Base-by-base conservation (phyloP, 768 basidiomycete genomes). In the Tylopilus intermedius region DNA sequence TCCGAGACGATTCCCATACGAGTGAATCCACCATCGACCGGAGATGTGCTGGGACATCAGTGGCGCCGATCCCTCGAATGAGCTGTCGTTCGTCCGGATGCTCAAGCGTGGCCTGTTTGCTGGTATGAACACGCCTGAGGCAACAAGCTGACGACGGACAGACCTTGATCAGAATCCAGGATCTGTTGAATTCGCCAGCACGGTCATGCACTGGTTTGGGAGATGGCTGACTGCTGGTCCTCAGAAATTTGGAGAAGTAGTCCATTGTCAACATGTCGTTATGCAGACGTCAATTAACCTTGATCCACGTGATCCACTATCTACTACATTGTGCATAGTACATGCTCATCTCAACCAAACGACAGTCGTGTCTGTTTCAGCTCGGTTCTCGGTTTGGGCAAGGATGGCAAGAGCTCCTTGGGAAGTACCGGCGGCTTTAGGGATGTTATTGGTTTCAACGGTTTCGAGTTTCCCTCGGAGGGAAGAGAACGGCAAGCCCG, bases 41-140 rank as follows among this genome's bases (percentile, higher is more conserved):
- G 18, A 95, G 74, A 59, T 83, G 80, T 24, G 71, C 74, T 8
- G 94, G 91, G 0, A 94, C 92, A 66, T 83, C 79, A 3, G 94
- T 96, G 10, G 83, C 82, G 47, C 73, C 72, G 62, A 94, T 94
- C 13, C 94, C 92, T 65, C 79, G 82, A 11, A 81, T 74, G 35
- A 96, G 68, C 67, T 94, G 92, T 38, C 93, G 79, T 72, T 96
- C 93, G 69, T 96, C 92, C 0, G 94, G 93, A 64, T 88, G 78
- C 45, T 80, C 71, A n/a, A 96, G 79, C 5, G 89, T 94, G 58
- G 82, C 81, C 93, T 94, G 59, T 18, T 47, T 39, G 53, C 51
- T 32, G 27, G 49, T n/a, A 66, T 58, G 29, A 60, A 39, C 33
- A 24, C 37, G 27, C 18, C 14, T 6, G 9, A 14, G 9, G 11